These are phyloP conservation scores for Paratrimastix pyriformis DNA, from an alignment of 78 protist genomes.

Conservation along the genomic window DNA sequence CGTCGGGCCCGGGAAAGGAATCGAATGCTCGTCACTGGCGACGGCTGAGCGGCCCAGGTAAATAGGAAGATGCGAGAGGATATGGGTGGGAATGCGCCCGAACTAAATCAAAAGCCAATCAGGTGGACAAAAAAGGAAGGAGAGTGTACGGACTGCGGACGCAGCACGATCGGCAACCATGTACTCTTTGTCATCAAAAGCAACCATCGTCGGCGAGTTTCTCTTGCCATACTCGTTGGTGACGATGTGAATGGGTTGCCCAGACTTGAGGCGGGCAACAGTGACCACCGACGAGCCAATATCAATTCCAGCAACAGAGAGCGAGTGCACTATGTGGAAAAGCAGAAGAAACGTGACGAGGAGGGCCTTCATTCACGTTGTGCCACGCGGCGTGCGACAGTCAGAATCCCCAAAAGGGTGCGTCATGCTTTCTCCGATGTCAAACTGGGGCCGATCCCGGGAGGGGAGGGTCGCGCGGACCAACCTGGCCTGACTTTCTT, in stretches of 20 bases:
- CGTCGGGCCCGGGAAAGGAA: neutral
- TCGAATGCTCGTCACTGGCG: neutral
- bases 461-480: no score
- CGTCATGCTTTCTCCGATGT: no score
- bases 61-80: neutral
- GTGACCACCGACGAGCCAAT: neutral
- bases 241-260: neutral
- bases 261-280: neutral
- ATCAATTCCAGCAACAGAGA: constrained; percentile 9
- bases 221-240: neutral
- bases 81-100: neutral
- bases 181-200: neutral
- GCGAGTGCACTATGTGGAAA: no score
- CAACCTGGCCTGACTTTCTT: no score
- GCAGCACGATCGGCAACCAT: neutral
- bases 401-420: no score
- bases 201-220: neutral
- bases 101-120: neutral
- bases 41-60: neutral
- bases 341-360: no score
- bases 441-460: no score
- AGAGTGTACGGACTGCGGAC: neutral
- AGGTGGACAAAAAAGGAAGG: neutral
- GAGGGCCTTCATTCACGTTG: no score
- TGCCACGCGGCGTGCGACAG: no score